Evolutionary conservation across 2,329 filamentous ascomycete species (phyloP), one percentile per base, ranked within the genome.

Genomic region (Akanthomyces muscarius): DNA sequence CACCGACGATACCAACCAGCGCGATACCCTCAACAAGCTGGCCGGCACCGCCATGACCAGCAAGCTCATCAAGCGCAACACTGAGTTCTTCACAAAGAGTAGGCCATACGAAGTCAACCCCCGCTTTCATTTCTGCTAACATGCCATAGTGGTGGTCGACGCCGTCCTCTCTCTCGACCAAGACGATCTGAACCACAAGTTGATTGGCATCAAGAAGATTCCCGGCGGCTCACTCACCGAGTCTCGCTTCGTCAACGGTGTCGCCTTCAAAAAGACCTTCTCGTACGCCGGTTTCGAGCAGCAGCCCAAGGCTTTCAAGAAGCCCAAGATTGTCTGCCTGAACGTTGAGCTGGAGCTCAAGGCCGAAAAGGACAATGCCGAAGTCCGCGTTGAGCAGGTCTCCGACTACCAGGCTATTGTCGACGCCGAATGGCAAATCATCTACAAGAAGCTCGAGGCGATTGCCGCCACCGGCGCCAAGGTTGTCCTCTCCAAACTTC

Each of bases 181-280:
- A 77, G 90, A 96, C 66, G 94, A 98, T 74, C 85, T 99, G 63
- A 96, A 99, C 81, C 94, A 98, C 78, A 97, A 94, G 77, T 86
- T 98, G 71, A 99, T 99, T 72, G 95, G 95, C 65, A 87, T 98
- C 76, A 99, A 99, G 85, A 98, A 97, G 82, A 93, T 99, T 66
- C 94, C 92, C 45, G 95, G 95, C 73, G 95, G 95, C 76, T 96
- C 92, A 44, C 86, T 99, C 38, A 95, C 97, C 72, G 95, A 98
- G 67, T 97, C 94, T 2, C 86, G 97, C 47, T 98, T 98, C 78
- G 90, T 99, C 74, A 95, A 98, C 76, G 95, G 95, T 73, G 95
- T 99, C 66, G 94, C 95, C 42, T 99, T 99, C 84, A 98, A 98
- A 83, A 99, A 99, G 86, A 99, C 95, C 5, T 99, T 99, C 78